These are phyloP conservation scores for Neoscytalidium dimidiatum DNA, from an alignment of 2,329 filamentous ascomycete genomes.

Conservation along the genomic window DNA sequence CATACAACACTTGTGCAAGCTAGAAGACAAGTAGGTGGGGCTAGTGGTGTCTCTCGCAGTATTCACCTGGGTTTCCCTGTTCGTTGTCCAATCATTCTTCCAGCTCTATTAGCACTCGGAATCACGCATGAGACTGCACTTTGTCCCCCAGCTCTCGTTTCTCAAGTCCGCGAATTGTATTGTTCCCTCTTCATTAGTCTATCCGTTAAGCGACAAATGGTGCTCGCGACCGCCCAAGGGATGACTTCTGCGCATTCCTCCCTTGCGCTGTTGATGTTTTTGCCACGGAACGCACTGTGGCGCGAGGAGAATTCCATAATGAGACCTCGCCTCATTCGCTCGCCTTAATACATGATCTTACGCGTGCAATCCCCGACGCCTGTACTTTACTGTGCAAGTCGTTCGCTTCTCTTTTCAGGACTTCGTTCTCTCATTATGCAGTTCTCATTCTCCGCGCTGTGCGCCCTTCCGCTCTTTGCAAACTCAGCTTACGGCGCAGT, in stretches of 20 bases:
- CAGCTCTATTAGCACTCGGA: no score
- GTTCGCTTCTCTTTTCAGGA: not conserved
- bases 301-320: not conserved
- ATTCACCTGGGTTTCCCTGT: no score
- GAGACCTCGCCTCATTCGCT: not conserved
- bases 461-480: constrained; percentile 15
- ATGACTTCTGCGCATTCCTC: not conserved
- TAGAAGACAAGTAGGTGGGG: no score
- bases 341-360: not conserved
- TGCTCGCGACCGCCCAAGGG: not conserved
- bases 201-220: no score
- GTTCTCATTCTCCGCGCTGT: constrained; percentile 7
- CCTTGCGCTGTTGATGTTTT: constrained; percentile 16
- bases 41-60: no score
- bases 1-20: no score
- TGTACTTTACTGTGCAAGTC: constrained; percentile 4
- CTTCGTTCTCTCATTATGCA: constrained; percentile 4
- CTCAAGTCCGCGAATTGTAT: no score
- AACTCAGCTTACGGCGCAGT: not conserved
- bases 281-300: not conserved
- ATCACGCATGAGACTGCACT: no score
- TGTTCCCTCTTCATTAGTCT: no score
- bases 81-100: no score
- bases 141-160: no score
- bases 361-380: not conserved